Base-by-base conservation (phyloP, 2,329 filamentous ascomycete species). In the Xylaria sp. region DNA sequence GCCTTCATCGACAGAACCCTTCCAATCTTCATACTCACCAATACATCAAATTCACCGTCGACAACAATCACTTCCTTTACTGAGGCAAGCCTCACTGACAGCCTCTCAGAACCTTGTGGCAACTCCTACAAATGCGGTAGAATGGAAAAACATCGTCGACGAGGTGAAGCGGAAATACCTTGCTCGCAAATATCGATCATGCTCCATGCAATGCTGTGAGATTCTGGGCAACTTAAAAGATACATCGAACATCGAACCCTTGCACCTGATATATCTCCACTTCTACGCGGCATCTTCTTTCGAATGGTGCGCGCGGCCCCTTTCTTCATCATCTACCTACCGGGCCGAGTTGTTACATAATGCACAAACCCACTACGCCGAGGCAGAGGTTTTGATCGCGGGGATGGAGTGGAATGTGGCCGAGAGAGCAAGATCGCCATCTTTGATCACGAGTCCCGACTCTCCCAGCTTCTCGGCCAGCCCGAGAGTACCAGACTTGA, bases 261-360 rank as follows among this genome's bases (percentile, higher is more conserved):
- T 86, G 7, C 85, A 89, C 74, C 80, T 88, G 41, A 86, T 89
- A 71, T 89, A 88, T 69, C 81, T 90, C 6, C 84, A 88, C 75
- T 89, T 89, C 76, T 90, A 89, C 70, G 87, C 87, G n/a, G 88
- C 88, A 23, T 85, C 82, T n/a, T 85, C 87, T 15, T 82, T 88
- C 51, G 88, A 89, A 74, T 85, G 86, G 80, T 86, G 86, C 72
- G 86, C 86, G 1, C 82, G 83, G 33, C 80, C 83, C 43, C 79
- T 88, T 8, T 82, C 82, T 18, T 78, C 81, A 12, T 82, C 81
- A 1, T 85, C 85, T 0, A 77, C 82, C 2, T 81, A 84, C 70
- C 84, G 86, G 54, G 79, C 79, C 41, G 82, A 77, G 63, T 80
- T 89, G 7, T 80, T 89, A 6, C 79, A 82, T 43, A 83, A 88